A percentile compares a stretch with the other conserved stretches of the same genome.
Evolutionary conservation across 2,329 filamentous ascomycete species (phyloP).

Genomic region (Ceratocystis alfenasii): DNA sequence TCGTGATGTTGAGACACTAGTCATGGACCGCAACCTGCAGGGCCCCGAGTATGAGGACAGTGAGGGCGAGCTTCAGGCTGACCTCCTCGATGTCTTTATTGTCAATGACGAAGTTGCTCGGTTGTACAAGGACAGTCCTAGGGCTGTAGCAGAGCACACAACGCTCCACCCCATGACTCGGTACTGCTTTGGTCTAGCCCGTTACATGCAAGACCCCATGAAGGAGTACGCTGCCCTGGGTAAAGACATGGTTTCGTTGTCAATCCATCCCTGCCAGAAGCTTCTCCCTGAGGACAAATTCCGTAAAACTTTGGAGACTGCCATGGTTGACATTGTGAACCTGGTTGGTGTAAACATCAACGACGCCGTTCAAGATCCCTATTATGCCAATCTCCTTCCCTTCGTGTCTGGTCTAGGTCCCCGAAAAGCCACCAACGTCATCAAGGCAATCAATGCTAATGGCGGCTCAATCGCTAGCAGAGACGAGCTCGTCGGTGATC

Average conservation of each 20-base stretch:
- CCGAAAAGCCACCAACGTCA: slow-evolving; percentile 66
- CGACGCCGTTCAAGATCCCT: slow-evolving; percentile 69
- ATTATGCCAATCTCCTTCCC: slow-evolving; percentile 76
- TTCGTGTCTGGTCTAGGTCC: slow-evolving; percentile 87
- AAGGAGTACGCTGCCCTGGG: slow-evolving; percentile 93
- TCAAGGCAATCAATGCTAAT: slow-evolving; percentile 77
- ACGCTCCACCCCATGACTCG: slow-evolving; percentile 64
- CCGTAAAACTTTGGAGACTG: slow-evolving; percentile 76
- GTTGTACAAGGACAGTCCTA: slow-evolving; percentile 80
- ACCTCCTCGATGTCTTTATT: slow-evolving; percentile 75
- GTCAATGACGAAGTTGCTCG: slow-evolving; percentile 97
- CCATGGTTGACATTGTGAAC: slow-evolving; percentile 97
- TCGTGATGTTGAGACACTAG: slow-evolving; percentile 65
- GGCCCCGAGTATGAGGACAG: slow-evolving; percentile 71
- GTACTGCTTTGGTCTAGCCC: slow-evolving; percentile 81
- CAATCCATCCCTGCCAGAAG: slow-evolving; percentile 82
- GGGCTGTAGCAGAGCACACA: slow-evolving; percentile 69
- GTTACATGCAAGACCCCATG: slow-evolving; percentile 89
- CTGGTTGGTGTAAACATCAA: slow-evolving; percentile 92
- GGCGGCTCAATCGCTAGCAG: slow-evolving; percentile 74
- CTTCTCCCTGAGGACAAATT: slow-evolving; percentile 81
- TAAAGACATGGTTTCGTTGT: slow-evolving; percentile 72
- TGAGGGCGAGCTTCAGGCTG: slow-evolving; percentile 63
- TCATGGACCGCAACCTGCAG: slow-evolving; percentile 64
- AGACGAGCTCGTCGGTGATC: slow-evolving; percentile 78